A percentile compares a stretch with the other conserved stretches of the same genome.
phyloP scores from a whole-genome alignment of 352 stramenopile genomes.

The Phytophthora litchii region DNA sequence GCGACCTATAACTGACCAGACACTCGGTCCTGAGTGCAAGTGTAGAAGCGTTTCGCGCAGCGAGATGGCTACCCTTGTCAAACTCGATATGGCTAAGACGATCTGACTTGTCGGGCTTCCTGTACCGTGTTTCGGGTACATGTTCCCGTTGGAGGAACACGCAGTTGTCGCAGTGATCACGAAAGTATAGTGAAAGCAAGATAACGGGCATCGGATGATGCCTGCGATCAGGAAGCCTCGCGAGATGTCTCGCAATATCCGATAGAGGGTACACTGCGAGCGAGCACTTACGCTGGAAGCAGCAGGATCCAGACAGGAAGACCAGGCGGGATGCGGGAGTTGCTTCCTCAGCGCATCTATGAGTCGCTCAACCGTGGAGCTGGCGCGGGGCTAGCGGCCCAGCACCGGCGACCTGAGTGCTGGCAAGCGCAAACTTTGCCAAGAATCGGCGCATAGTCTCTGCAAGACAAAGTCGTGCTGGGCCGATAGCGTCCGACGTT shows the following conservation, averaged over 20 bases:
- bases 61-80: conserved; percentile 22
- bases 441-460: conserved; percentile 7
- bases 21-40: too few relatives aligned
- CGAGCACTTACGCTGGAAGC: conserved; percentile 11
- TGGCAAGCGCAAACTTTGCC: conserved; percentile 1
- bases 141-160: conserved; percentile 8
- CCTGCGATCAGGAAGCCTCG: conserved; percentile 11
- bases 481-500: conserved; percentile 8
- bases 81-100: conserved; percentile 23
- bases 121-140: too few relatives aligned
- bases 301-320: conserved; percentile 31
- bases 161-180: too few relatives aligned
- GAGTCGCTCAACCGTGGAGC: conserved; percentile 4
- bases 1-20: too few relatives aligned
- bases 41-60: conserved; percentile 21
- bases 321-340: conserved; percentile 26
- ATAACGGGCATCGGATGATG: conserved; percentile 3
- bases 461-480: conserved; percentile 3
- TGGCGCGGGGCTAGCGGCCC: conserved; percentile 14
- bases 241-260: conserved; percentile 5
- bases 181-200: conserved; percentile 26
- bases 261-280: background rate
- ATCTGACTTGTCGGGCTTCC: conserved; percentile 9
- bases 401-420: background rate
- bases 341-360: conserved; percentile 4